These are phyloP conservation scores for Talaromyces stipitatus DNA, from an alignment of 495 filamentous ascomycete genomes.

Conservation along the genomic window DNA sequence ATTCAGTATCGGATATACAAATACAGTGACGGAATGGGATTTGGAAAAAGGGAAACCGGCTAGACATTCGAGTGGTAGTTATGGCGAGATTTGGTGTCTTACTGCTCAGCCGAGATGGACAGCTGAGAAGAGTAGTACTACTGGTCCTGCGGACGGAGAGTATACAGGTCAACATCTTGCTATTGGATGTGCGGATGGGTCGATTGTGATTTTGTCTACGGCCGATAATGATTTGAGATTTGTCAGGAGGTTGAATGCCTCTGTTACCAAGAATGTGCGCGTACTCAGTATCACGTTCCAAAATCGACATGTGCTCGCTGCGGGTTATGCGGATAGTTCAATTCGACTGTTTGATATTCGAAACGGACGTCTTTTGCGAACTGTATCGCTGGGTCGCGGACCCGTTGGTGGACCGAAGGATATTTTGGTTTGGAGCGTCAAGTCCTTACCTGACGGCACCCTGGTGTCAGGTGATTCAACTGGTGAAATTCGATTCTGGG, in stretches of 20 bases:
- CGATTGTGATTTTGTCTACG: slow-evolving; percentile 77
- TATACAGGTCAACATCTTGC: slow-evolving; percentile 64
- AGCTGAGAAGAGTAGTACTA: slow-evolving; percentile 23
- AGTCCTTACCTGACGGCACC: slow-evolving; percentile 74
- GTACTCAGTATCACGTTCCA: slow-evolving; percentile 88
- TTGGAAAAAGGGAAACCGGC: slow-evolving; percentile 65
- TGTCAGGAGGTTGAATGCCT: slow-evolving; percentile 59
- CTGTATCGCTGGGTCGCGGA: slow-evolving; percentile 78
- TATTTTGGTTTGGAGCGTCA: slow-evolving; percentile 87
- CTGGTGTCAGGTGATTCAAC: slow-evolving; percentile 94
- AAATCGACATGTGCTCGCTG: slow-evolving; percentile 69
- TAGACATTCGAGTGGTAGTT: slow-evolving; percentile 80
- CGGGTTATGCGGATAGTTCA: slow-evolving; percentile 86
- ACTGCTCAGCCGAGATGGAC: slow-evolving; percentile 70
- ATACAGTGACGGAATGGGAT: slow-evolving; percentile 91
- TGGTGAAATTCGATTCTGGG: slow-evolving; percentile 87
- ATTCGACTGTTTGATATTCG: slow-evolving; percentile 86
- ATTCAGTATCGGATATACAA: slow-evolving; percentile 94
- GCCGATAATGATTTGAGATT: slow-evolving; percentile 72
- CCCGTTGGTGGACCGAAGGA: slow-evolving; percentile 69
- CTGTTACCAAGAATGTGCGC: slow-evolving; percentile 65
- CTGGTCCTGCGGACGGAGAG: slow-evolving; percentile 29
- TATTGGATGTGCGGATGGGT: slow-evolving; percentile 87
- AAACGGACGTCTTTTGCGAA: slow-evolving; percentile 62
- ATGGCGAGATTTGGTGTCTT: slow-evolving; percentile 95